Base-by-base conservation (phyloP, 1,284 basidiomycete genomes). In the Sanguinoderma infundibulare region DNA sequence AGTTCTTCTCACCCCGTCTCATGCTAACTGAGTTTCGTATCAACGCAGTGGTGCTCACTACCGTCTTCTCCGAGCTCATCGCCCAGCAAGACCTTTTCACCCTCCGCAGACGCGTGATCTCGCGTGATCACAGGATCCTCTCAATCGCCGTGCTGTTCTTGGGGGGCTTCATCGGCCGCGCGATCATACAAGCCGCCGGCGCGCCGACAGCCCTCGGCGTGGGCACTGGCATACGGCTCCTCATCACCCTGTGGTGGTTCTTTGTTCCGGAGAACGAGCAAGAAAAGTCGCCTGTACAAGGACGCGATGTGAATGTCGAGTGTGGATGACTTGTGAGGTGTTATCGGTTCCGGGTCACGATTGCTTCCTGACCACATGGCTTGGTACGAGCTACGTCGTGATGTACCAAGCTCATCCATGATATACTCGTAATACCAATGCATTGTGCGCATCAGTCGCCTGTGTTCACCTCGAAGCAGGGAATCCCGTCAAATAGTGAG, bases 61-160 rank as follows among this genome's bases (percentile, higher is more conserved):
- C 92, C 7, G 87, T 92, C 20, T 95, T 92, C 92, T 91, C 92
- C 59, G 92, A 95, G 74, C 84, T 95, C 56, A 83, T 92, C 79
- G 87, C 87, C 51, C 92, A 94, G 72, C 92, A 93, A 0, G 77
- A 84, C 47, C 81, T 95, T 8, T 90, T 88, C 79, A 76, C 75
- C 30, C 44, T 86, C 46, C 79, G 80, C 39, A 74, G 79, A 36
- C 77, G 81, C 58, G 81, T 90, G 61, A 77, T 75, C 32, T 81
- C 87, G 2, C 86, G 93, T 38, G 93, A 95, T 71, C 87, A 93
- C 74, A 87, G 89, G 66, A 68, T 87, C 53, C 78, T 91, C 64
- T 92, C 87, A 0, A 87, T 92, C 55, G 51, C 81, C 17, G 76
- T 82, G 17, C 80, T 94, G 50, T 90, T 95, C 73, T 22, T 91